These are phyloP conservation scores for Cicer bijugum DNA, from an alignment of 306 rosid species.

Conservation along the genomic window DNA sequence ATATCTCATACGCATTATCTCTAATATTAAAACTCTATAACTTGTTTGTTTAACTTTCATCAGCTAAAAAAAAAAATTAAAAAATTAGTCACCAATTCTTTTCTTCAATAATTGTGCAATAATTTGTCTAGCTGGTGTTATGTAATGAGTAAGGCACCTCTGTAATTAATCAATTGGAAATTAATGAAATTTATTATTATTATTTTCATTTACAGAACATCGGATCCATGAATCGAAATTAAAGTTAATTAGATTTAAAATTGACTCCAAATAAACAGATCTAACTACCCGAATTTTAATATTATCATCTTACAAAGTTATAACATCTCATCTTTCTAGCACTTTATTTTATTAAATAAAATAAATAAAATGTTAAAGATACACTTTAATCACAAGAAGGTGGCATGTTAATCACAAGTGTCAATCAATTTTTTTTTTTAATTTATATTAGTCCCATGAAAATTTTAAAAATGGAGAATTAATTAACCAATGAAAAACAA, in stretches of 20 bases:
- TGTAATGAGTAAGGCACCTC: conserved; percentile 43
- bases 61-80: neutral
- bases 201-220: conserved; percentile 35
- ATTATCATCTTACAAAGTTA: conserved; percentile 19
- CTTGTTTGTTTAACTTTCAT: conserved; percentile 14
- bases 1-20: conserved; percentile 32
- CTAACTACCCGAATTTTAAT: conserved; percentile 31
- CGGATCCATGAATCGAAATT: conserved; percentile 39
- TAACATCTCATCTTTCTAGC: neutral
- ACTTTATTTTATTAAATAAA: neutral
- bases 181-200: neutral
- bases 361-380: neutral
- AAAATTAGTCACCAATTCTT: conserved; percentile 33
- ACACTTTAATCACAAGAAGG: neutral
- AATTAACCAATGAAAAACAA: conserved; percentile 28
- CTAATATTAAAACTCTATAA: conserved; percentile 23
- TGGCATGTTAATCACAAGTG: conserved; percentile 1
- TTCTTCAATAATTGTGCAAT: conserved; percentile 39
- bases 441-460: conserved; percentile 6
- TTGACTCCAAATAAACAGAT: conserved; percentile 34
- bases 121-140: conserved; percentile 35
- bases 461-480: conserved; percentile 25
- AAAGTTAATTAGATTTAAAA: conserved; percentile 34
- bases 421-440: neutral
- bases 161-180: neutral